Evolutionary conservation across 306 rosid species (phyloP).

Genomic region (Styphnolobium japonicum): DNA sequence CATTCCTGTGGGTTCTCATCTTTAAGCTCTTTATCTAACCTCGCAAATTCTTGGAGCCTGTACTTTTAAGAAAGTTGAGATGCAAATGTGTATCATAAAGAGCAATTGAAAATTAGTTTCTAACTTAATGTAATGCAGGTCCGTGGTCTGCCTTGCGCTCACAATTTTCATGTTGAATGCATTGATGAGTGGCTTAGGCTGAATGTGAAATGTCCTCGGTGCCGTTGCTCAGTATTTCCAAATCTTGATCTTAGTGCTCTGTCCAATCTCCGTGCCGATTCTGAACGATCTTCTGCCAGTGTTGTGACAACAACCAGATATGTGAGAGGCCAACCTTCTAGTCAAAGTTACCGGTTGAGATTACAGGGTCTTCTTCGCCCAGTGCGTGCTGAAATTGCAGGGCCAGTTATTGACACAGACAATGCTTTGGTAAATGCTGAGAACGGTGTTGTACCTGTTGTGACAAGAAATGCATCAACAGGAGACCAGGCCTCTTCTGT

Average conservation of each 20-base stretch:
- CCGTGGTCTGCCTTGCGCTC: slow-evolving; percentile 97
- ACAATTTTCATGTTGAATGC: slow-evolving; percentile 96
- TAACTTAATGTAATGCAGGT: slow-evolving; percentile 59
- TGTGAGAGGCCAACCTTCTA: slow-evolving; percentile 69
- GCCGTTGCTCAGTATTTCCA: slow-evolving; percentile 98
- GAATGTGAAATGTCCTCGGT: slow-evolving; percentile 97
- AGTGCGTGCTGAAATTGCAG: slow-evolving; percentile 58
- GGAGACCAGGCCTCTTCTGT: slow-evolving; percentile 33
- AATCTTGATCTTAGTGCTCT: slow-evolving; percentile 99
- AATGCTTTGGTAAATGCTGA: slow-evolving; percentile 54
- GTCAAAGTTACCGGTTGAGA: slow-evolving; percentile 84
- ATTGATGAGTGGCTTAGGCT: slow-evolving; percentile 99
- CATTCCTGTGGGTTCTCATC: background rate
- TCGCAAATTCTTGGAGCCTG: background rate
- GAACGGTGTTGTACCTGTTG: slow-evolving; percentile 43
- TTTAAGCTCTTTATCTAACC: slow-evolving; percentile 3
- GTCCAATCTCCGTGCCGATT: slow-evolving; percentile 82
- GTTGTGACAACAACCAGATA: slow-evolving; percentile 71
- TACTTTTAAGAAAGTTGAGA: slow-evolving; percentile 1
- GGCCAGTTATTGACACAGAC: slow-evolving; percentile 43
- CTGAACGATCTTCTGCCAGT: slow-evolving; percentile 69
- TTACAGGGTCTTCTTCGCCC: slow-evolving; percentile 81
- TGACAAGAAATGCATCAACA: slow-evolving; percentile 30
- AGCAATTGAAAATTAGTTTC: slow-evolving; percentile 19
- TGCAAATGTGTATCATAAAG: background rate